Percentiles rank a stretch among this genome's conserved stretches.
Evolutionary conservation across 1,284 basidiomycete species (phyloP).

Genomic region (Pascua sp.): DNA sequence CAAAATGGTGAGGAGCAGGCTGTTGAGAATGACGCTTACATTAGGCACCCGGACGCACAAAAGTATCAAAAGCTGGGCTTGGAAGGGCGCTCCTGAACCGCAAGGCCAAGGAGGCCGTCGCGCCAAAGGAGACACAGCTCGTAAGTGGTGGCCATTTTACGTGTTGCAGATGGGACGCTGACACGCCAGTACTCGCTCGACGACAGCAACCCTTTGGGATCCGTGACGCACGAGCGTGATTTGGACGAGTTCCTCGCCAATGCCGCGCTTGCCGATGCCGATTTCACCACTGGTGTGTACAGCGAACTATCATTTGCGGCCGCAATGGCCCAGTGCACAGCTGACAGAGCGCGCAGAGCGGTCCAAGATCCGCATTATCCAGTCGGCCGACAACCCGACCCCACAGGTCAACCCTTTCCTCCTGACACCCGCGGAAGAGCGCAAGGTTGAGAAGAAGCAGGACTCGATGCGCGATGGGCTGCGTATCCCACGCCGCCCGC

Average conservation of each 20-base stretch:
- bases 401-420: slow-evolving; percentile 76
- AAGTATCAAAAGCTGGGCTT: slow-evolving; percentile 59
- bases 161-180: not conserved
- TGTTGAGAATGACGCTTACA: not conserved
- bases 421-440: slow-evolving; percentile 78
- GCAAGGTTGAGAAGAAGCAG: slow-evolving; percentile 67
- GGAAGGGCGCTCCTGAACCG: slow-evolving; percentile 89
- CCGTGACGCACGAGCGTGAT: slow-evolving; percentile 93
- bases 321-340: not conserved
- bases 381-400: slow-evolving; percentile 56
- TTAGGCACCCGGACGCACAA: slow-evolving; percentile 38
- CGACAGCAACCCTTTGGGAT: slow-evolving; percentile 70
- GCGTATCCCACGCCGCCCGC: slow-evolving; percentile 70
- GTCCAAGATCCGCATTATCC: slow-evolving; percentile 86
- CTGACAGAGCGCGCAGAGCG: slow-evolving; percentile 59
- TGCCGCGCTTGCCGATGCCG: slow-evolving; percentile 87
- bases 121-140: slow-evolving; percentile 66
- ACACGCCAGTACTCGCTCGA: slow-evolving; percentile 70
- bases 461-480: slow-evolving; percentile 67
- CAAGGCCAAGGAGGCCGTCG: slow-evolving; percentile 73
- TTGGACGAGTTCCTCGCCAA: slow-evolving; percentile 95
- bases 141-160: slow-evolving; percentile 53
- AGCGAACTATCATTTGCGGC: not conserved
- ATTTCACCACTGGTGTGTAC: slow-evolving; percentile 85
- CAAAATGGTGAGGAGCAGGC: slow-evolving; percentile 12